These are phyloP conservation scores for Ceratocystis diversiconidia DNA, from an alignment of 2,329 filamentous ascomycete genomes.

Conservation along the genomic window DNA sequence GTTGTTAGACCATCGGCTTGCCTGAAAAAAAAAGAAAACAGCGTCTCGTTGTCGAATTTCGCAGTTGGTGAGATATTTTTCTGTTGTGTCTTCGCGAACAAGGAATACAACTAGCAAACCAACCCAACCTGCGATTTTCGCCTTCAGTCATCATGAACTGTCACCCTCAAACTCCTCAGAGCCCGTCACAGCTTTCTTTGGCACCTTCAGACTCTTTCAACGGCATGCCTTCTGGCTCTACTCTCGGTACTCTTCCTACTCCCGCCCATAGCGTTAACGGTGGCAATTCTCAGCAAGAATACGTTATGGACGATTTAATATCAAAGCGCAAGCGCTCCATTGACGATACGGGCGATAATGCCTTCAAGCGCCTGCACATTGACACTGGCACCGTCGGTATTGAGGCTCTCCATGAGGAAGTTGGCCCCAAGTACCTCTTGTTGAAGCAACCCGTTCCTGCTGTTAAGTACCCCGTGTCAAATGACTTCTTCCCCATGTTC, in stretches of 20 bases:
- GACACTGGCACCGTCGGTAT: slow-evolving; percentile 42
- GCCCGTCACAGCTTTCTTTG: slow-evolving; percentile 47
- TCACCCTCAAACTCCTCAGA: slow-evolving; percentile 54
- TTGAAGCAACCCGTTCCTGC: slow-evolving; percentile 29
- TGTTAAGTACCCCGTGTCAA: slow-evolving; percentile 24
- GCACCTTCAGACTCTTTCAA: slow-evolving; percentile 38
- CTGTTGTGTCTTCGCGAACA: background rate
- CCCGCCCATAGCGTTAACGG: slow-evolving; percentile 50
- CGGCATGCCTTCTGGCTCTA: slow-evolving; percentile 36
- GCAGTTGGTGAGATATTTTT: background rate
- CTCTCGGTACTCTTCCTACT: slow-evolving; percentile 41
- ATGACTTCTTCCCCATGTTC: slow-evolving; percentile 47
- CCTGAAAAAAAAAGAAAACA: background rate
- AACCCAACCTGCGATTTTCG: background rate
- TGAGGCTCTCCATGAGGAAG: slow-evolving; percentile 50
- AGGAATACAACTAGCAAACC: background rate
- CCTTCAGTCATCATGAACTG: slow-evolving; percentile 44
- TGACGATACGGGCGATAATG: slow-evolving; percentile 42
- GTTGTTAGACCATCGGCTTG: background rate
- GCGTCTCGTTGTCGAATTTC: background rate
- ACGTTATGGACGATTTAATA: slow-evolving; percentile 33
- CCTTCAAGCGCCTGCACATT: slow-evolving; percentile 48
- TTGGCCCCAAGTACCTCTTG: slow-evolving; percentile 53
- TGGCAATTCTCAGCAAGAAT: slow-evolving; percentile 28
- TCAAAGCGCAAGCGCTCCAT: slow-evolving; percentile 48